Percentiles rank a stretch among this genome's conserved stretches.
Evolutionary conservation across 192 early-diverging fungal species (phyloP).

Genomic region (Diversispora epigaea): DNA sequence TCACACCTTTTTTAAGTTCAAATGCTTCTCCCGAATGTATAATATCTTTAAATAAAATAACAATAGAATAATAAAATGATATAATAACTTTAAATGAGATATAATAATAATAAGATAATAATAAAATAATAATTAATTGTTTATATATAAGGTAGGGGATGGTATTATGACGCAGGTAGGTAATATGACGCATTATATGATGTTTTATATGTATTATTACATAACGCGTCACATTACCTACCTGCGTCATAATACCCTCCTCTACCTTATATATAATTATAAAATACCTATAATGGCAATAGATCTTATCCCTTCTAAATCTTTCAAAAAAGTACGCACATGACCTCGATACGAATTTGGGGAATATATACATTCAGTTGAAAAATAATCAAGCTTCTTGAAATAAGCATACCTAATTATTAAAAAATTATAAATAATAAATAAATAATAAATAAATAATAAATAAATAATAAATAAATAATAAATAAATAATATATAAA

Average conservation of each 20-base stretch:
- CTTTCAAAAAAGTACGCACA: slow-evolving; percentile 92
- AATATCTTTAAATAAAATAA: slow-evolving; percentile 62
- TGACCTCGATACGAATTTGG: slow-evolving; percentile 97
- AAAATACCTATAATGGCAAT: slow-evolving; percentile 77
- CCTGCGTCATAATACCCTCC: no score
- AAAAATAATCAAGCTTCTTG: slow-evolving; percentile 96
- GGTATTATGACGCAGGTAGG: no score
- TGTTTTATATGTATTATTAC: no score
- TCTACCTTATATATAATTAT: neutral
- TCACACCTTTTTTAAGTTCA: slow-evolving; percentile 61
- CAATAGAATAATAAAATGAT: neutral
- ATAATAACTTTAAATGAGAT: no score
- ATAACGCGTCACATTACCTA: no score
- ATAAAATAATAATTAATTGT: slow-evolving; percentile 22
- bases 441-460: neutral
- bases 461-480: neutral
- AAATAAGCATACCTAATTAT: slow-evolving; percentile 80
- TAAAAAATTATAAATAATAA: no score
- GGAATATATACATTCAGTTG: slow-evolving; percentile 97
- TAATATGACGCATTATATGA: no score
- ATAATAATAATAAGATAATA: neutral
- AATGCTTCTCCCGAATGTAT: slow-evolving; percentile 94
- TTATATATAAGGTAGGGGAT: no score
- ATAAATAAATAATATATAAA: no score
- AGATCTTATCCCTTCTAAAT: slow-evolving; percentile 87